phyloP scores from a whole-genome alignment of 805 yeast species.

The Hanseniaspora opuntiae region DNA sequence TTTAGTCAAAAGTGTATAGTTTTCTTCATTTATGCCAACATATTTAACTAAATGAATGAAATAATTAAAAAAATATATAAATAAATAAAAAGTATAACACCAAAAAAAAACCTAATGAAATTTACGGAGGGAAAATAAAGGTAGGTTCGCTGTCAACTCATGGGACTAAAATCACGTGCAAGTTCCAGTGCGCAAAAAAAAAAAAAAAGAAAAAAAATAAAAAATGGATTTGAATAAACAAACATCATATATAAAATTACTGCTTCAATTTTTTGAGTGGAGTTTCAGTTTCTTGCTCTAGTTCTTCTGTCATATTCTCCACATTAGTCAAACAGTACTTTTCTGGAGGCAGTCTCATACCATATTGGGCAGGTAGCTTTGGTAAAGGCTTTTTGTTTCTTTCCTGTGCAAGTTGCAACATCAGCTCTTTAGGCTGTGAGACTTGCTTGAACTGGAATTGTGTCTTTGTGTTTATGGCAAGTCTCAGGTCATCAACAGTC shows the following conservation, averaged over 20 bases:
- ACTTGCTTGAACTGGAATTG: slow-evolving; percentile 89
- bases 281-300: background rate
- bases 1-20: too few species aligned
- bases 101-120: background rate
- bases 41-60: too few species aligned
- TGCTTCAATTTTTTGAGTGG: background rate
- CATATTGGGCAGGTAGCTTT: slow-evolving; percentile 80
- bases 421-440: slow-evolving; percentile 81
- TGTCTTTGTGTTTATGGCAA: slow-evolving; percentile 89
- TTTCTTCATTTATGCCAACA: too few species aligned
- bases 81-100: background rate
- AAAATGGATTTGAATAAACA: background rate
- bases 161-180: too few species aligned
- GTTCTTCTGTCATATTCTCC: background rate
- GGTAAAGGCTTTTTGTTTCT: slow-evolving; percentile 83
- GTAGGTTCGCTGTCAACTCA: background rate
- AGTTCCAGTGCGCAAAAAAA: background rate
- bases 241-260: background rate
- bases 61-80: too few species aligned
- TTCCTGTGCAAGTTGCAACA: slow-evolving; percentile 83
- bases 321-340: slow-evolving; percentile 74
- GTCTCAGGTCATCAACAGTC: slow-evolving; percentile 76
- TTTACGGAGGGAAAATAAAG: background rate
- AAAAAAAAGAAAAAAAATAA: background rate
- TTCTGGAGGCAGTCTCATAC: slow-evolving; percentile 91